A percentile compares a stretch with the other conserved stretches of the same genome.
Evolutionary conservation across 2,329 filamentous ascomycete species (phyloP).

Genomic region (Aspergillus sp.): DNA sequence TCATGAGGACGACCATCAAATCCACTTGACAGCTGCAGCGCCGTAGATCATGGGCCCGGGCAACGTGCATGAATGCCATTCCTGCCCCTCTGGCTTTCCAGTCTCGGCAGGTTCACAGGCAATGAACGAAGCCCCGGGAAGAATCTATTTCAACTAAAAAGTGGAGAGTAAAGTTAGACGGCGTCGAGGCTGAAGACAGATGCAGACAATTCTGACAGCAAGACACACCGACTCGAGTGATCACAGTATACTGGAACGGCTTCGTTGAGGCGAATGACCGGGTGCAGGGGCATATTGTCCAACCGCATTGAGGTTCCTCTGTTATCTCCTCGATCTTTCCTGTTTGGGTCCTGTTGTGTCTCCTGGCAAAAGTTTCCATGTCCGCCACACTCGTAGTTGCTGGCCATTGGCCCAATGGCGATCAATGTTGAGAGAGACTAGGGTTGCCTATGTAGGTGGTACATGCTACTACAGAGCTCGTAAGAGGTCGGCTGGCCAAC

Average conservation of each 20-base stretch:
- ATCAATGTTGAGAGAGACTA: background rate
- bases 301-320: slow-evolving; percentile 5
- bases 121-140: background rate
- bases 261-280: slow-evolving; percentile 1
- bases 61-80: slow-evolving; percentile 5
- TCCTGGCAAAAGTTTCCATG: slow-evolving; percentile 3
- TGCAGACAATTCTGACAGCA: background rate
- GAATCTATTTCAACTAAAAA: background rate
- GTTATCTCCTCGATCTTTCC: slow-evolving; percentile 3
- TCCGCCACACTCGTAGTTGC: slow-evolving; percentile 11
- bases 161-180: background rate
- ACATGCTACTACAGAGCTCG: slow-evolving; percentile 12
- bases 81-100: background rate
- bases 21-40: slow-evolving; percentile 13
- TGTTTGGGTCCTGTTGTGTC: background rate
- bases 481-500: background rate
- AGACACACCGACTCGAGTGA: background rate
- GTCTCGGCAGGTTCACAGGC: background rate
- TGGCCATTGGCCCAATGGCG: slow-evolving; percentile 4
- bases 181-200: background rate
- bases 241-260: background rate
- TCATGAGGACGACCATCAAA: slow-evolving; percentile 16
- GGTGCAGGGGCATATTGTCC: slow-evolving; percentile 8
- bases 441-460: slow-evolving; percentile 12
- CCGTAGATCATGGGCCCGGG: slow-evolving; percentile 22